Percentiles rank a stretch among this genome's conserved stretches.
Evolutionary conservation across 2,329 filamentous ascomycete genomes (phyloP).

Genomic region (Sporothrix curviconia): DNA sequence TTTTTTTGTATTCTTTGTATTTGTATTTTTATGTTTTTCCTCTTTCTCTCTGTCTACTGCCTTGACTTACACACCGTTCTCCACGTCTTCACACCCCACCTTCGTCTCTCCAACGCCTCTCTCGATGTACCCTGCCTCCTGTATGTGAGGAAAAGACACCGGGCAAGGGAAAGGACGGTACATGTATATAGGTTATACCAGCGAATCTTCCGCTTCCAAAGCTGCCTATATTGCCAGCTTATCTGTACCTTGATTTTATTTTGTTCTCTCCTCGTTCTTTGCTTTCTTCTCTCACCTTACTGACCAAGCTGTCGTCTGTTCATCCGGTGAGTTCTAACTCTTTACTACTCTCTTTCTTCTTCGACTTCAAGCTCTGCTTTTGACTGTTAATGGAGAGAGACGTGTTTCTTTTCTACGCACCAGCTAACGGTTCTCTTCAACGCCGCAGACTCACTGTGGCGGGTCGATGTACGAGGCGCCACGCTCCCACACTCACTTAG

Average conservation of each 20-base stretch:
- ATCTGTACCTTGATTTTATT: background rate
- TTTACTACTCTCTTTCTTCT: background rate
- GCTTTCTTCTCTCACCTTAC: background rate
- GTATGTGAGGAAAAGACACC: constrained; percentile 1
- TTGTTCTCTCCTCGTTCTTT: background rate
- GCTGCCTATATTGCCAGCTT: background rate
- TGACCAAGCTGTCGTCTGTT: no score
- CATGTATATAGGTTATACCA: background rate
- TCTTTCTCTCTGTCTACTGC: background rate
- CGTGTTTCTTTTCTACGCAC: background rate
- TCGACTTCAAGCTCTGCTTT: background rate
- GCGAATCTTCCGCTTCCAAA: background rate
- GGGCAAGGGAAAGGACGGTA: background rate
- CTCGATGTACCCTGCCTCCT: constrained; percentile 5
- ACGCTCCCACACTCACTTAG: constrained; percentile 3
- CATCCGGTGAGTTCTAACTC: no score
- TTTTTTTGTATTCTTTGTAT: background rate
- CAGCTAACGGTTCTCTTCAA: constrained; percentile 10
- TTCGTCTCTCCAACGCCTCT: constrained; percentile 5
- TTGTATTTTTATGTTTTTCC: background rate
- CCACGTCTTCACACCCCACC: background rate
- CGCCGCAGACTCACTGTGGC: background rate
- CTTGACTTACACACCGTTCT: background rate
- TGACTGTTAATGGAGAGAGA: background rate
- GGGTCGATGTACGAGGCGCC: background rate